A percentile compares a stretch with the other conserved stretches of the same genome.
Conservation (phyloP, 1,139 yeast species). For the Diutina mesorugosa region DNA sequence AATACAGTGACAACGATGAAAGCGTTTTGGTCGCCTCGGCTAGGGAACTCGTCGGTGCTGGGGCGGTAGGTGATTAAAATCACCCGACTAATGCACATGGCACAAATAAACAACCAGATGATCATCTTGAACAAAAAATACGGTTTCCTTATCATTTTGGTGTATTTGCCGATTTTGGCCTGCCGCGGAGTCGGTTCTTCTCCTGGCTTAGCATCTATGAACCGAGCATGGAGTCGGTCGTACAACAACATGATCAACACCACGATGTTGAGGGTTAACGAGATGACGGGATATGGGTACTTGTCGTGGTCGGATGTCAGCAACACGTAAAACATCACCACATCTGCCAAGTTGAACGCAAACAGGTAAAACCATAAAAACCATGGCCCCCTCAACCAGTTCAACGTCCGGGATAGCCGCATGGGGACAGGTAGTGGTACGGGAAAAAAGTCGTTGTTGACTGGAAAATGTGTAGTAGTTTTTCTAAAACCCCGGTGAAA, state of each 20-base stretch:
- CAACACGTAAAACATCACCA: not conserved
- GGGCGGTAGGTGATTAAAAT: not conserved
- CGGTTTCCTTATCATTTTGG: not conserved
- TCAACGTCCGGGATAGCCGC: not conserved
- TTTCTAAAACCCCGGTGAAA: not conserved
- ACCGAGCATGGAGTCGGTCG: not conserved
- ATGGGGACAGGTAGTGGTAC: not conserved
- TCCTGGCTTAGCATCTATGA: not conserved
- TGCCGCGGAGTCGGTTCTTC: not conserved
- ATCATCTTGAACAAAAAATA: not conserved
- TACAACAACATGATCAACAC: not conserved
- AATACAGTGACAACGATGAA: not conserved
- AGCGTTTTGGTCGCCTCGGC: not conserved
- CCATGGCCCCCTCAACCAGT: not conserved
- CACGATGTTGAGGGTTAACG: not conserved
- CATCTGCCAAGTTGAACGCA: not conserved
- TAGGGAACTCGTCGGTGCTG: not conserved
- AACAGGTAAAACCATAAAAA: conserved; percentile 1
- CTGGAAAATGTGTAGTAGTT: not conserved
- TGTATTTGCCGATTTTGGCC: not conserved
- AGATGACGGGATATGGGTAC: not conserved
- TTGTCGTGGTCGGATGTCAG: not conserved
- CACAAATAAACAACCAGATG: not conserved
- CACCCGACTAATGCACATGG: conserved; percentile 1
- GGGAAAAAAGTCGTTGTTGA: not conserved